Evolutionary conservation across 495 filamentous ascomycete genomes (phyloP), one percentile per base, ranked within the genome.

Genomic region (Hypoxylon lenormandii): DNA sequence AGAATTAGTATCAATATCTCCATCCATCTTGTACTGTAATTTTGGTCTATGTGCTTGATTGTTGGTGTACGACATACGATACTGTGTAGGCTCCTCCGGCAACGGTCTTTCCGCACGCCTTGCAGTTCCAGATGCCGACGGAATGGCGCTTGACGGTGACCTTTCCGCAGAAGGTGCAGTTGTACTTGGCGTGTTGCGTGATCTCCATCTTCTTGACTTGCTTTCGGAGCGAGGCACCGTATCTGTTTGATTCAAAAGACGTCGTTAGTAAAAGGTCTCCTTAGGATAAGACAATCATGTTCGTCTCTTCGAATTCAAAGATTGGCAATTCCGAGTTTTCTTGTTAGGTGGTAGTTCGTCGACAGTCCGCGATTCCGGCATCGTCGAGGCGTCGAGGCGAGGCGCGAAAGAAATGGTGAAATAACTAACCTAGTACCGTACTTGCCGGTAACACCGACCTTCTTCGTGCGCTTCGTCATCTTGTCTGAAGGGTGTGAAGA

Each of bases 201-300:
- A 97, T 90, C 90, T 98, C 95, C 91, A 97, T 97, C 90, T 97
- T 97, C 92, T 98, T 98, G 79, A 98, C 92, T 82, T 97, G 95
- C 87, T 98, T 98, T 86, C 95, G 92, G 83, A 98, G 92, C 77
- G 95, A 98, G 80, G 95, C 95, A 90, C 95, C 95, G 83, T 98
- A 98, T 90, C 95, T 71, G 48, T 51, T 64, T 21, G 43, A 49
- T 51, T 30, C n/a, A n/a, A 56, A 3, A 47, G 36, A 7, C 5
- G 37, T 61, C 10, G 46, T 70, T 23, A 70, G 67, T 11, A 13
- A 5, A 5, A 21, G 18, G 11, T 33, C 37, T 42, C 10, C 21
- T 4, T 46, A 13, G 15, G 18, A 50, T 13, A n/a, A 8, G 11
- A 21, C 33, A 51, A 5, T 13, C 13, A 37, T 13, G 16, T 47